Percentiles rank a stretch among this genome's conserved stretches.
Conservation (phyloP, 495 filamentous ascomycete genomes). For the Penicillium coffeae region DNA sequence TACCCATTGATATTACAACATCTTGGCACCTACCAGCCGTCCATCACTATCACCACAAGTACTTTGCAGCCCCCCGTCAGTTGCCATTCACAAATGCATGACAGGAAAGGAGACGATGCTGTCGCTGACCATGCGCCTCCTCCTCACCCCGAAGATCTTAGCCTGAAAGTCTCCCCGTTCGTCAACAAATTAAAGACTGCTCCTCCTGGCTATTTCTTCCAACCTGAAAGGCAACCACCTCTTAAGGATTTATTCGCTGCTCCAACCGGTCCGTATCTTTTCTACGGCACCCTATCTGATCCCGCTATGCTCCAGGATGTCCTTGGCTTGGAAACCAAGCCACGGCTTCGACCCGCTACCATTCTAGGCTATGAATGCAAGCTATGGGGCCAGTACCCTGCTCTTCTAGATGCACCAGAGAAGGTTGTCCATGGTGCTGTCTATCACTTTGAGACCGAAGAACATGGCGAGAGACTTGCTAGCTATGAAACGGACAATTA, state of each 20-base stretch:
- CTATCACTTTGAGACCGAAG: conserved; percentile 22
- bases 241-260: background rate
- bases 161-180: conserved; percentile 11
- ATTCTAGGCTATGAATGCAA: conserved; percentile 8
- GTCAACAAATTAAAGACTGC: conserved; percentile 11
- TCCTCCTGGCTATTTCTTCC: conserved; percentile 11
- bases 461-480: conserved; percentile 20
- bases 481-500: conserved; percentile 28
- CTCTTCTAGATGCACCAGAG: conserved; percentile 18
- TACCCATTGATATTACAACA: too few relatives aligned
- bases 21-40: too few relatives aligned
- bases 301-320: conserved; percentile 7
- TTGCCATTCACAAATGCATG: too few relatives aligned
- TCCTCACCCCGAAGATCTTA: conserved; percentile 8
- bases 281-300: conserved; percentile 21
- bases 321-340: conserved; percentile 2
- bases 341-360: conserved; percentile 1
- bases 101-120: too few relatives aligned
- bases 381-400: conserved; percentile 22
- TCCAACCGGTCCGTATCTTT: conserved; percentile 12
- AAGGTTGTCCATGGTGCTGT: conserved; percentile 16
- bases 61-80: too few relatives aligned
- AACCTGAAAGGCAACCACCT: conserved; percentile 7
- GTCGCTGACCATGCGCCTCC: too few relatives aligned
- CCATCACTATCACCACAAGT: too few relatives aligned